Base-by-base conservation (phyloP, 2,329 filamentous ascomycete species). In the Coccinonectria pachysandricola region DNA sequence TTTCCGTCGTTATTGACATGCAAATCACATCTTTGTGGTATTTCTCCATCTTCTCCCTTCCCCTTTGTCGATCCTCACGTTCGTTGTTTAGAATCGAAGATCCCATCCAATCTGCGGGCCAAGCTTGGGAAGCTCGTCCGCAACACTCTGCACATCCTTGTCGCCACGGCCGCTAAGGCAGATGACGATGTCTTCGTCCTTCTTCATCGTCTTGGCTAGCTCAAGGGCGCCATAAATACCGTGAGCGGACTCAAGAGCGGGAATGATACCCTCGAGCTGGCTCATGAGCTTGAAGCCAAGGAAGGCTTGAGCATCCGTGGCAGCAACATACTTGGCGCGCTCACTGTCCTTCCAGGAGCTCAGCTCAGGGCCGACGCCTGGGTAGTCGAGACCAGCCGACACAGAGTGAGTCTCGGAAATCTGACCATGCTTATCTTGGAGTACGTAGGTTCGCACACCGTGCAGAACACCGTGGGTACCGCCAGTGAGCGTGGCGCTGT, bases 121-220 rank as follows among this genome's bases (percentile, higher is more conserved):
- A 36, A 98, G 57, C 42, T 70, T 81, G 11, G 88, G 88, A 50
- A 98, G 60, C 60, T 93, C 85, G 50, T 98, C 91, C 1, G 91
- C 91, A 26, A 98, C 88, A 48, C 84, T 93, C 71, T 98, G 87
- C 32, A 98, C 91, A 51, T 98, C 91, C 74, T 98, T 98, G 59
- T 98, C 91, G 37, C 91, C 91, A 43, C 91, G 69, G 7, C 91
- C 91, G 50, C 82, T 92, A 19, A 98, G 56, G 59, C 88, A 96
- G 37, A 98, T 87, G 33, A 98, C 88, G 15, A 98, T 62, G 49
- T 96, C 86, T 60, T 95, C 64, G 27, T 73, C 86, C 62, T 86
- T 83, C 41, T 70, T 68, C 84, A 95, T 87, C 31, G 78, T 84
- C 75, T 93, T 95, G 35, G 88, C 88, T 32, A 96, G 60, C 60